Evolutionary conservation across 2,329 filamentous ascomycete species (phyloP).

Genomic region (Fusarium tanahbumbuense): DNA sequence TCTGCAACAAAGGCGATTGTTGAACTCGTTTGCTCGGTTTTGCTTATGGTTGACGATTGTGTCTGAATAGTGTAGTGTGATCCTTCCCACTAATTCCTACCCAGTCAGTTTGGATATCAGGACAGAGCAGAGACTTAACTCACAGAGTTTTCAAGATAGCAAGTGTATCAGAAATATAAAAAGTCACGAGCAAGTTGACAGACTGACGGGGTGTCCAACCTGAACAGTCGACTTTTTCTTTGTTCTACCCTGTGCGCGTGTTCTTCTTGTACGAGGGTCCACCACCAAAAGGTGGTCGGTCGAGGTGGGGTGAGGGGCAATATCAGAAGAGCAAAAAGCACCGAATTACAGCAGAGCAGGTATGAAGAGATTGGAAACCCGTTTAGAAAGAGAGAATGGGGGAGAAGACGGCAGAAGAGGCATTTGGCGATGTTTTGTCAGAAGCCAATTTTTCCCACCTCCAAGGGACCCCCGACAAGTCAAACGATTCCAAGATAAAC

Average conservation of each 20-base stretch:
- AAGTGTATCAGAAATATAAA: not conserved
- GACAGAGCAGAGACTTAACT: not conserved
- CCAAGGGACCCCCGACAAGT: slow-evolving; percentile 10
- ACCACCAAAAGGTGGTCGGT: slow-evolving; percentile 29
- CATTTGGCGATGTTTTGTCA: slow-evolving; percentile 28
- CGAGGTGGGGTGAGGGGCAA: slow-evolving; percentile 38
- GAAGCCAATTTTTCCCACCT: slow-evolving; percentile 6
- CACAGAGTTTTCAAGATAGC: not conserved
- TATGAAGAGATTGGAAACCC: slow-evolving; percentile 31
- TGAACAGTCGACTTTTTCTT: slow-evolving; percentile 33
- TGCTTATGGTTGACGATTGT: not conserved
- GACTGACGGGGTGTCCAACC: slow-evolving; percentile 8
- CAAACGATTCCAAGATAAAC: slow-evolving; percentile 7
- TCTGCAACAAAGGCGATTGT: not conserved
- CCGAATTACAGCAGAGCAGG: slow-evolving; percentile 4
- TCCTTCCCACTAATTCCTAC: slow-evolving; percentile 2
- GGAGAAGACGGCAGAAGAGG: slow-evolving; percentile 25
- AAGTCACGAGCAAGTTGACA: not conserved
- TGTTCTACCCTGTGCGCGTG: slow-evolving; percentile 32
- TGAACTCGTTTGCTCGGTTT: slow-evolving; percentile 1
- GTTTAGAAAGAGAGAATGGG: slow-evolving; percentile 30
- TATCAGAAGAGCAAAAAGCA: slow-evolving; percentile 10
- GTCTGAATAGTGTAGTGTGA: slow-evolving; percentile 9
- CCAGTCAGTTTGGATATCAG: not conserved
- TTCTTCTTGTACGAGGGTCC: slow-evolving; percentile 33